phyloP scores from a whole-genome alignment of 352 stramenopile genomes.

The Phytophthora pluvialis region DNA sequence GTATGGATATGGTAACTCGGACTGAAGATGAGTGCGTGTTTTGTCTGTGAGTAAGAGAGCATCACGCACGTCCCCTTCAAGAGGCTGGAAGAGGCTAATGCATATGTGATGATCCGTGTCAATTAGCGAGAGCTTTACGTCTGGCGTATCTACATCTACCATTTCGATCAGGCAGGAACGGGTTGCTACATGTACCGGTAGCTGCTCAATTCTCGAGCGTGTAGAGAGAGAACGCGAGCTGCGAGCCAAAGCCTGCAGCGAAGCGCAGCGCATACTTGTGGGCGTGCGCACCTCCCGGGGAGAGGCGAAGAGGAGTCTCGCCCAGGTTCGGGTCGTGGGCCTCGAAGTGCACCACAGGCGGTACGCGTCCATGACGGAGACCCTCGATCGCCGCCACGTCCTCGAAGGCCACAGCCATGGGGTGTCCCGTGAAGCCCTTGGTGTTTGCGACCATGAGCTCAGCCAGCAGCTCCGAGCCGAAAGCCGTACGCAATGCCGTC shows the following conservation, averaged over 20 bases:
- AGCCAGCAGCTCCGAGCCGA: constrained; percentile 73
- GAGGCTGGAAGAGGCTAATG: constrained; percentile 14
- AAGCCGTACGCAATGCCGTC: constrained; percentile 62
- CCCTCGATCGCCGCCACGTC: constrained; percentile 95
- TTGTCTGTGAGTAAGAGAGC: constrained; percentile 27
- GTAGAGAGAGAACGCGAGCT: constrained; percentile 97
- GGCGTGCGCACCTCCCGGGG: constrained; percentile 63
- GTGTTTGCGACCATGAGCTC: constrained; percentile 92
- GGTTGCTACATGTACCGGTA: neutral
- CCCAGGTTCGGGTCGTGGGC: constrained; percentile 81
- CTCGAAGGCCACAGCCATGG: constrained; percentile 97
- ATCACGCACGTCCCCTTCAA: constrained; percentile 12
- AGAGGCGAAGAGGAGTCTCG: constrained; percentile 55
- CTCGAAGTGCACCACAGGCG: constrained; percentile 93
- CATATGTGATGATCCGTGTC: constrained; percentile 28
- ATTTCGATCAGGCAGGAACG: constrained; percentile 16
- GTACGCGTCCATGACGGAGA: constrained; percentile 84
- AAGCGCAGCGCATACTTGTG: constrained; percentile 96
- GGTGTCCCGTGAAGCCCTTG: constrained; percentile 96
- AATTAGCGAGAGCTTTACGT: constrained; percentile 9
- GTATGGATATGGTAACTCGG: constrained; percentile 18
- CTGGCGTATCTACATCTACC: constrained; percentile 21
- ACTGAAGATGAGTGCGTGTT: constrained; percentile 20
- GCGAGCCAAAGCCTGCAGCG: constrained; percentile 95
- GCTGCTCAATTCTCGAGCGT: constrained; percentile 52